These are phyloP conservation scores for Avena sativa DNA, from an alignment of 176 grass and related monocot species.

Conservation along the genomic window DNA sequence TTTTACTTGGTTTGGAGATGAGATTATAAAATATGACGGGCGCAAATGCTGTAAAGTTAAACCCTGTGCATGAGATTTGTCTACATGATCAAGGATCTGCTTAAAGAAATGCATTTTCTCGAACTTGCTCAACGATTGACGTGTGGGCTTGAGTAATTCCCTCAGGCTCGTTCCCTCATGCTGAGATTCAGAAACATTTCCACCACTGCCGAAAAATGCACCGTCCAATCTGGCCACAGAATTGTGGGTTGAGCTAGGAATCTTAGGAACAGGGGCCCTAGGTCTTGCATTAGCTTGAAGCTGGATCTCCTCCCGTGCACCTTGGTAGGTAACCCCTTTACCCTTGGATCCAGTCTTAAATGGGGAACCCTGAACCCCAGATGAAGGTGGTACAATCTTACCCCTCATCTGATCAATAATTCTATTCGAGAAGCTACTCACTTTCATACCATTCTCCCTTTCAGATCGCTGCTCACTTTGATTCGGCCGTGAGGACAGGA, in stretches of 20 bases:
- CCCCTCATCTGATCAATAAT: slow-evolving; percentile 57
- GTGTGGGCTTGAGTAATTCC: slow-evolving; percentile 66
- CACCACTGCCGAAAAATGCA: slow-evolving; percentile 36
- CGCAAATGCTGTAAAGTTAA: slow-evolving; percentile 71
- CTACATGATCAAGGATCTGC: slow-evolving; percentile 76
- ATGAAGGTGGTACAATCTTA: slow-evolving; percentile 41
- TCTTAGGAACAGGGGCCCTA: slow-evolving; percentile 45
- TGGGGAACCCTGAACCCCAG: slow-evolving; percentile 51
- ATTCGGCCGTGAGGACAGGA: slow-evolving; percentile 26
- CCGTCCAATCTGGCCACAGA: slow-evolving; percentile 47
- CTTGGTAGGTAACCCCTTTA: slow-evolving; percentile 63
- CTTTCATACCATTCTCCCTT: slow-evolving; percentile 41
- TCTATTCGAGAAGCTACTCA: slow-evolving; percentile 55
- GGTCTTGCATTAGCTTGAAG: slow-evolving; percentile 50
- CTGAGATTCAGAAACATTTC: slow-evolving; percentile 45
- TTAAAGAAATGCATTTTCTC: slow-evolving; percentile 90
- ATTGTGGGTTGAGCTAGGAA: slow-evolving; percentile 43
- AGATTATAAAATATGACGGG: slow-evolving; percentile 76
- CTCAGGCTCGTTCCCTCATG: slow-evolving; percentile 64
- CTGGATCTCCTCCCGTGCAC: slow-evolving; percentile 42
- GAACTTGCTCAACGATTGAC: slow-evolving; percentile 63
- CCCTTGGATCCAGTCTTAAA: slow-evolving; percentile 71
- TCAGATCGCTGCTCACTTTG: slow-evolving; percentile 44
- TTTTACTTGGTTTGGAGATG: slow-evolving; percentile 64
- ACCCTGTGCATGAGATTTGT: slow-evolving; percentile 70